phyloP scores from a whole-genome alignment of 2,329 filamentous ascomycete genomes.

The Penicillium brevicompactum region DNA sequence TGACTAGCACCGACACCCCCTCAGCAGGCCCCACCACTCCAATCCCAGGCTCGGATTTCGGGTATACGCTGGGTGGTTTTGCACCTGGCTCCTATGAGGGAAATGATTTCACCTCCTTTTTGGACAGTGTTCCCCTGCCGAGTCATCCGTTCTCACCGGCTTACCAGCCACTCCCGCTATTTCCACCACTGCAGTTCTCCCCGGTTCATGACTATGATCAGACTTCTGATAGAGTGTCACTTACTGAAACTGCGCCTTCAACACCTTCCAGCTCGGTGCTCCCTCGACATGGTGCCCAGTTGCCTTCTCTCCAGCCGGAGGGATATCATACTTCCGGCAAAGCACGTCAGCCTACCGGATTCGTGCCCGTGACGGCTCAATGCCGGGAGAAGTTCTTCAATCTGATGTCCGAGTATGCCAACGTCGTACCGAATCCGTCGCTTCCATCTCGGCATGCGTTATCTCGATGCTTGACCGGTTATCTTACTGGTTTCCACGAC shows the following conservation, averaged over 20 bases:
- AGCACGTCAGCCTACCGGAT: slow-evolving; percentile 29
- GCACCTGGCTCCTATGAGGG: slow-evolving; percentile 26
- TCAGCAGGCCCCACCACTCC: slow-evolving; percentile 22
- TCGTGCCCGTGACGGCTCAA: slow-evolving; percentile 34
- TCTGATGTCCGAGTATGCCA: slow-evolving; percentile 26
- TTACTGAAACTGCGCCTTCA: slow-evolving; percentile 13
- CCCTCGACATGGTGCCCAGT: slow-evolving; percentile 35
- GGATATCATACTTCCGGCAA: slow-evolving; percentile 28
- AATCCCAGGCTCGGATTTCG: slow-evolving; percentile 28
- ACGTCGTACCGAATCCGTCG: slow-evolving; percentile 29
- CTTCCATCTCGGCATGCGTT: slow-evolving; percentile 36
- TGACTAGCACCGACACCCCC: slow-evolving; percentile 13
- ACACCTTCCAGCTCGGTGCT: slow-evolving; percentile 34
- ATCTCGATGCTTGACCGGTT: slow-evolving; percentile 36
- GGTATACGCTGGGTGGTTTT: slow-evolving; percentile 18
- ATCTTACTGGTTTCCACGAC: slow-evolving; percentile 36
- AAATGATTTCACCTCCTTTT: slow-evolving; percentile 38
- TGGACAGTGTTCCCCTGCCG: slow-evolving; percentile 37
- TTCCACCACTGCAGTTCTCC: slow-evolving; percentile 31
- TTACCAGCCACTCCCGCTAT: slow-evolving; percentile 37
- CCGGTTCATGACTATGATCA: slow-evolving; percentile 29
- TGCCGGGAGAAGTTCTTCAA: slow-evolving; percentile 32
- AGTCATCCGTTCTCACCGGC: slow-evolving; percentile 37
- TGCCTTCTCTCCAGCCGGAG: slow-evolving; percentile 37
- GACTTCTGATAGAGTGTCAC: slow-evolving; percentile 18